Evolutionary conservation across 257 asterid genomes (phyloP).

Genomic region (Petrea volubilis): DNA sequence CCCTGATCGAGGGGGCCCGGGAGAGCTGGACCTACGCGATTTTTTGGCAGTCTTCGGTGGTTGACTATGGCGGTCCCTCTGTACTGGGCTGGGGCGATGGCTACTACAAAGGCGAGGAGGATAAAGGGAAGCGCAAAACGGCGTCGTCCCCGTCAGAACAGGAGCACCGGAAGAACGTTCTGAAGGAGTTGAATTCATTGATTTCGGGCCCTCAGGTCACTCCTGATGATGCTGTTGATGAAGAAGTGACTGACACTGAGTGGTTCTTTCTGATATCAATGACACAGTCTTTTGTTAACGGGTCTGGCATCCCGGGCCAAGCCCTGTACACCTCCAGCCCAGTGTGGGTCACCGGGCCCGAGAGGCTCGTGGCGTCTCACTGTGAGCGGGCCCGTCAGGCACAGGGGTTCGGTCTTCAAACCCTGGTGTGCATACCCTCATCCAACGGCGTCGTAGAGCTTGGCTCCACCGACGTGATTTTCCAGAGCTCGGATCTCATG

Average conservation of each 20-base stretch:
- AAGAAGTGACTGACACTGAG: conserved; percentile 91
- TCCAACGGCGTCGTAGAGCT: conserved; percentile 84
- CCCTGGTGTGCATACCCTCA: conserved; percentile 72
- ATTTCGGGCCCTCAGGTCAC: conserved; percentile 54
- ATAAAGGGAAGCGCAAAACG: conserved; percentile 45
- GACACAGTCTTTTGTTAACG: conserved; percentile 70
- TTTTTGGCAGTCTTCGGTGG: conserved; percentile 69
- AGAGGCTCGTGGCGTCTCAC: conserved; percentile 41
- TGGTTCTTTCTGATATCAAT: conserved; percentile 89
- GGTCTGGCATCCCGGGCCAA: conserved; percentile 78
- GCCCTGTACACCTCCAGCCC: conserved; percentile 66
- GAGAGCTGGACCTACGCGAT: conserved; percentile 87
- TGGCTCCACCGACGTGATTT: conserved; percentile 72
- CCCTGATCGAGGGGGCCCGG: conserved; percentile 67
- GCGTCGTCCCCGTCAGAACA: conserved; percentile 57
- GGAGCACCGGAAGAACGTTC: conserved; percentile 73
- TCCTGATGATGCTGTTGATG: conserved; percentile 65
- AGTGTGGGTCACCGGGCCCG: conserved; percentile 74
- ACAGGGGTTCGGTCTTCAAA: conserved; percentile 62
- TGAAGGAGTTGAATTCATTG: conserved; percentile 73
- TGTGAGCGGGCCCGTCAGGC: conserved; percentile 82
- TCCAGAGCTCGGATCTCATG: conserved; percentile 73
- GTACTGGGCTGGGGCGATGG: conserved; percentile 87
- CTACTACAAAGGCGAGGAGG: conserved; percentile 78
- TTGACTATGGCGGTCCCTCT: conserved; percentile 34